Base-by-base conservation (phyloP, 805 yeast species). In the Cyberlindnera subsufficiens region DNA sequence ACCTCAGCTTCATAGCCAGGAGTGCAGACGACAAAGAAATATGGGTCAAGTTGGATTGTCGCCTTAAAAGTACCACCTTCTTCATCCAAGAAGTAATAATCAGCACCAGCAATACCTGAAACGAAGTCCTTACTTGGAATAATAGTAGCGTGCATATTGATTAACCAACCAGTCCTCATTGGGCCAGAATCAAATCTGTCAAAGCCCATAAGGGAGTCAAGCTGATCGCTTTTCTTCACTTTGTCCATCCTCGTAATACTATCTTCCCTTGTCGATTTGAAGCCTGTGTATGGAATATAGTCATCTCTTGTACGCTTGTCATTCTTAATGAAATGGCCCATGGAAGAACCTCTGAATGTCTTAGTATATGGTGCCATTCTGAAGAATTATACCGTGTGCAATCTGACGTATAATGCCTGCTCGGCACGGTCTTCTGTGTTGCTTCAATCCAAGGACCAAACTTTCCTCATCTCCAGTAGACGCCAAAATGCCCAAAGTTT, bases 31-130 rank as follows among this genome's bases (percentile, higher is more conserved):
- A 93, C 65, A 40, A 83, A 76, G 56, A 93, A 86, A 61, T 93
- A 93, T 0, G 99, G 99, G 53, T 87, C 89, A 58, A 77, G 86
- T 44, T 75, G 83, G 13, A 86, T 64, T 1, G 96, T 83, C 4
- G 89, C 82, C 59, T 91, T 93, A 69, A 95, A 93, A 35, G 86
- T 79, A 6, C 97, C 99, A 38, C 99, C 99, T 60, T 90, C 97
- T 55, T 87, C 96, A 60, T 90, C 98, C 7, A 93, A 65, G 54
- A 95, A 93, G 59, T 95, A 95, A 62, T 84, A 89, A 54, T 93
- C 97, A 3, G 91, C 96, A 3, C 91, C 99, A 0, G 96, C 77
- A 30, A 76, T 69, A 9, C 96, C 96, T n/a, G 76, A 69, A 10
- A 72, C 54, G 35, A 70, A 67, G 29, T 78, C 81, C 5, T 75